Conservation (phyloP, 2,329 filamentous ascomycete genomes). For the Elsinoe arachidis region DNA sequence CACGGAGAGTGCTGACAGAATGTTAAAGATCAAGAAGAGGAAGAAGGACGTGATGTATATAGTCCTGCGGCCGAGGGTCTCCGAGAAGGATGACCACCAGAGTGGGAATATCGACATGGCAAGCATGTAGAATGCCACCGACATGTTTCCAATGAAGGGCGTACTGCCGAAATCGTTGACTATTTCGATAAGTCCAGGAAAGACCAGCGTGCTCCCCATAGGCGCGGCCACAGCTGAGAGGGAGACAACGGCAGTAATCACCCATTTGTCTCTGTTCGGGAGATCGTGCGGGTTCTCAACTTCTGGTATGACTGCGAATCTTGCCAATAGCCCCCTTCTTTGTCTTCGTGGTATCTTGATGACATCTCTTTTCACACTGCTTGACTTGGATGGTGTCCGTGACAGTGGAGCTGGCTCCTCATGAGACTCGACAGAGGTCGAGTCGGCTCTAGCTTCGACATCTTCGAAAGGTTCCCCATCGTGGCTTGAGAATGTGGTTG, state of each 20-base stretch:
- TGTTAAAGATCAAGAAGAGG: slow-evolving; percentile 62
- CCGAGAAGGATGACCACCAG: slow-evolving; percentile 80
- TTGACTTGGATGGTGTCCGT: background rate
- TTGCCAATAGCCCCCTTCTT: slow-evolving; percentile 64
- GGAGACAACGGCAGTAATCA: slow-evolving; percentile 68
- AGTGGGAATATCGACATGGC: slow-evolving; percentile 75
- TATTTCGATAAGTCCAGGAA: slow-evolving; percentile 62
- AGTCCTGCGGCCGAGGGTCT: slow-evolving; percentile 60
- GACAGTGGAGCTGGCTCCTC: background rate
- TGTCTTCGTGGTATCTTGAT: slow-evolving; percentile 42
- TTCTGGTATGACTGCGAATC: slow-evolving; percentile 66
- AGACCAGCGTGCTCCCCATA: slow-evolving; percentile 75
- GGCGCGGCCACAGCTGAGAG: slow-evolving; percentile 69
- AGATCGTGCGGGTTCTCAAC: slow-evolving; percentile 70
- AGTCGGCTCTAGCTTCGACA: slow-evolving; percentile 1
- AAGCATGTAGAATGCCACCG: slow-evolving; percentile 73
- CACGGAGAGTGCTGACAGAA: slow-evolving; percentile 58
- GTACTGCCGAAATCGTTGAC: slow-evolving; percentile 53
- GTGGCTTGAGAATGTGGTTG: background rate
- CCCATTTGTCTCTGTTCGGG: slow-evolving; percentile 68
- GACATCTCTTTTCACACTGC: slow-evolving; percentile 19
- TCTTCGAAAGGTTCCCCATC: background rate
- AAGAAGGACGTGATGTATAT: slow-evolving; percentile 69
- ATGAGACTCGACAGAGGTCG: background rate
- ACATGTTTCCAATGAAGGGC: slow-evolving; percentile 62